phyloP scores from a whole-genome alignment of 2,329 filamentous ascomycete species.

The Cordyceps farinosa region DNA sequence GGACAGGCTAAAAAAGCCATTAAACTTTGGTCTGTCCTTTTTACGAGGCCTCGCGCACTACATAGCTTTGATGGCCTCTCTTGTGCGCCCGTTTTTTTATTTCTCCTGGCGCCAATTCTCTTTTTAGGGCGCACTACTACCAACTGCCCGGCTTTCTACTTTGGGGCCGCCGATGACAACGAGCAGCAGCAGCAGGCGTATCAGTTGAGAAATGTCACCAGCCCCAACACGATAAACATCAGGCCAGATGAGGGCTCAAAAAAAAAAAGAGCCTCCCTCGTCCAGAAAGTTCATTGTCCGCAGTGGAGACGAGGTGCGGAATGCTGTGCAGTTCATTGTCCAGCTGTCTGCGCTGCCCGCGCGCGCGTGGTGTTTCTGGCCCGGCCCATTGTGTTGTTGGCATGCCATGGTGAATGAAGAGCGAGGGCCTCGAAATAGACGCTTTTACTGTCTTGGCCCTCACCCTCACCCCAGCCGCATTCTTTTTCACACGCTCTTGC shows the following conservation, averaged over 20 bases:
- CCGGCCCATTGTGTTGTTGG: background rate
- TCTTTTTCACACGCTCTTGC: background rate
- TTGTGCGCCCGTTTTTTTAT: too few species aligned
- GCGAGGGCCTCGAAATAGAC: background rate
- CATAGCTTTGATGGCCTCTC: too few species aligned
- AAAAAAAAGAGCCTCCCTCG: background rate
- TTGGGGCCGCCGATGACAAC: background rate
- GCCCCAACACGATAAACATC: background rate
- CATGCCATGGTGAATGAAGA: background rate
- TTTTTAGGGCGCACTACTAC: too few species aligned
- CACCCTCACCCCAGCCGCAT: background rate
- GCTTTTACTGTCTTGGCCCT: background rate
- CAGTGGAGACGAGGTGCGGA: background rate
- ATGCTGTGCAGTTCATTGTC: background rate
- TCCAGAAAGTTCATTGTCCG: background rate
- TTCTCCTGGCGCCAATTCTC: too few species aligned
- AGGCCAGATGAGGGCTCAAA: constrained; percentile 2
- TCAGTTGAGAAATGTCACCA: background rate
- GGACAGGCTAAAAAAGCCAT: too few species aligned
- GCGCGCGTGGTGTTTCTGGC: background rate
- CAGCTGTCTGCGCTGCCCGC: background rate
- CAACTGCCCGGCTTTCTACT: too few species aligned
- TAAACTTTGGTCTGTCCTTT: too few species aligned
- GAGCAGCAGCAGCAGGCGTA: background rate
- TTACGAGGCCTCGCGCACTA: too few species aligned